phyloP scores from a whole-genome alignment of 139 green algal species.

The Nannochloris sp. region DNA sequence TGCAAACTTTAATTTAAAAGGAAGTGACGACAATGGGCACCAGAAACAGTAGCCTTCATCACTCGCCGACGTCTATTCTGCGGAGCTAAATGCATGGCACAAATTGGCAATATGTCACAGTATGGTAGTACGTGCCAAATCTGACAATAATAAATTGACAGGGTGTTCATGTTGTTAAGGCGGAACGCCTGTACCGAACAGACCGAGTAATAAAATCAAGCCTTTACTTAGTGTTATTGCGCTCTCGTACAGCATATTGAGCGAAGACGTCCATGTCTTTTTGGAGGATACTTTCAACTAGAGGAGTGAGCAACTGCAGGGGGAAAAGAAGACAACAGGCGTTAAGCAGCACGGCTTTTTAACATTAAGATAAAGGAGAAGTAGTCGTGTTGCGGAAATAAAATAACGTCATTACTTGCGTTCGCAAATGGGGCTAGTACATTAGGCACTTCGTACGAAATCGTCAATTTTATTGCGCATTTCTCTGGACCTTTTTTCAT shows the following conservation, averaged over 20 bases:
- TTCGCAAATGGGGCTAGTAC: conserved; percentile 68
- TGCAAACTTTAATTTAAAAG: too few relatives aligned
- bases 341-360: neutral
- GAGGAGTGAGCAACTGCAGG: conserved; percentile 57
- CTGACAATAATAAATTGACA: too few relatives aligned
- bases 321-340: neutral
- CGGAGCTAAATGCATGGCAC: too few relatives aligned
- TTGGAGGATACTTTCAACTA: conserved; percentile 77
- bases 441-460: conserved; percentile 79
- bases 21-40: too few relatives aligned
- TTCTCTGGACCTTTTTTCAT: conserved; percentile 20
- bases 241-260: conserved; percentile 18
- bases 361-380: neutral
- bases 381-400: neutral
- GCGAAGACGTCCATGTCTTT: conserved; percentile 71
- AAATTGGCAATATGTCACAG: too few relatives aligned
- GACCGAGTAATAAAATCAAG: too few relatives aligned
- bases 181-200: too few relatives aligned
- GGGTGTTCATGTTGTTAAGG: too few relatives aligned
- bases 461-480: conserved; percentile 74
- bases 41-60: too few relatives aligned
- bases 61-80: too few relatives aligned
- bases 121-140: too few relatives aligned
- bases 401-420: conserved; percentile 21
- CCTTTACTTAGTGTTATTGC: too few relatives aligned